Conservation (phyloP, 371 early-diverging fungal genomes). For the Mucor racemosus region DNA sequence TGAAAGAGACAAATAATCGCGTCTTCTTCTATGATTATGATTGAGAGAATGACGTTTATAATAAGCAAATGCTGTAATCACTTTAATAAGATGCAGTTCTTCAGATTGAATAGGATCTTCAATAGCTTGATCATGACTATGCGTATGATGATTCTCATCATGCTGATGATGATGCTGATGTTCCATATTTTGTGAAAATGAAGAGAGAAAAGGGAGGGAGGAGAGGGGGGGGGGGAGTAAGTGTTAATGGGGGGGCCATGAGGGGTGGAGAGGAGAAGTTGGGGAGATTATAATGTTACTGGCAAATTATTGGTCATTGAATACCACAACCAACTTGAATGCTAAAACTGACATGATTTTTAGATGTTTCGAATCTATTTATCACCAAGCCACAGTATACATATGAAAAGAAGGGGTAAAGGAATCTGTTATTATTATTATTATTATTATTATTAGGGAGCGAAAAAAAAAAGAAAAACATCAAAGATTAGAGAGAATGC, state of each 20-base stretch:
- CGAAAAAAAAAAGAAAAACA: background rate
- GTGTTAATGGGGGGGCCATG: background rate
- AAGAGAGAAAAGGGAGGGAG: background rate
- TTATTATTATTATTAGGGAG: background rate
- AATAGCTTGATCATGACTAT: background rate
- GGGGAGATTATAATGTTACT: background rate
- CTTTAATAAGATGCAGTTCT: conserved; percentile 59
- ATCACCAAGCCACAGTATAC: background rate
- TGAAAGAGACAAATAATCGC: conserved; percentile 66
- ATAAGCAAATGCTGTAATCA: conserved; percentile 71
- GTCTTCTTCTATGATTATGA: conserved; percentile 73
- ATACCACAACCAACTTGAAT: too few species aligned
- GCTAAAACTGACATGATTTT: background rate
- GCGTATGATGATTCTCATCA: background rate
- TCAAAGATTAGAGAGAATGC: conserved; percentile 4
- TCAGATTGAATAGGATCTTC: conserved; percentile 30
- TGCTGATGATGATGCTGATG: conserved; percentile 6
- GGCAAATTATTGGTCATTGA: too few species aligned
- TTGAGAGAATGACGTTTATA: conserved; percentile 74
- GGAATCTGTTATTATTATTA: conserved; percentile 1
- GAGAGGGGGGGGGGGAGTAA: background rate
- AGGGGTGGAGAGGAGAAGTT: background rate
- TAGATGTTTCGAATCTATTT: background rate
- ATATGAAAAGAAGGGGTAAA: background rate
- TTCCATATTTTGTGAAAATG: background rate